Percentiles rank a stretch among this genome's conserved stretches.
phyloP scores from a whole-genome alignment of 345 rosid species.

The Tarenaya hassleriana region DNA sequence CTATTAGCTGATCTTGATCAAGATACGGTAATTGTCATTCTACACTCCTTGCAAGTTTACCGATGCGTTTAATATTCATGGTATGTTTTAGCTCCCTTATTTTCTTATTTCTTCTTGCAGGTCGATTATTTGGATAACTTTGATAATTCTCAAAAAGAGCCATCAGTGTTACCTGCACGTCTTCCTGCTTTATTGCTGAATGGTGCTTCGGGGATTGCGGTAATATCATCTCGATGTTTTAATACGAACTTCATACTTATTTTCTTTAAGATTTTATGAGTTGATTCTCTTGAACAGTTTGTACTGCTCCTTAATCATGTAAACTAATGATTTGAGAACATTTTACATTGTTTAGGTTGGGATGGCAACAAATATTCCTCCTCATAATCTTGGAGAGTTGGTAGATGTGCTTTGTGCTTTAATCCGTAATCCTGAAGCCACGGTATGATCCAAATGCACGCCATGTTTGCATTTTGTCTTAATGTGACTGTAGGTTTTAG shows the following conservation, averaged over 20 bases:
- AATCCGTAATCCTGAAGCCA: conserved; percentile 86
- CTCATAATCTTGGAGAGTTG: conserved; percentile 95
- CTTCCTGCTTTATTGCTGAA: conserved; percentile 80
- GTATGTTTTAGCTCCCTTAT: conserved; percentile 18
- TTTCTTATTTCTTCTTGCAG: conserved; percentile 34
- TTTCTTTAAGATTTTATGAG: conserved; percentile 7
- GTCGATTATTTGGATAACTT: conserved; percentile 93
- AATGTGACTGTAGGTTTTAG: conserved; percentile 15
- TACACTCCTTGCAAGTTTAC: not conserved
- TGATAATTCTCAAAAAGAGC: conserved; percentile 88
- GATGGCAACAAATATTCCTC: conserved; percentile 98
- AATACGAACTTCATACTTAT: not conserved
- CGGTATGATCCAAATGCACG: conserved; percentile 33
- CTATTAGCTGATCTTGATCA: conserved; percentile 76
- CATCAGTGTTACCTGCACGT: conserved; percentile 86
- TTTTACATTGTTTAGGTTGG: conserved; percentile 58
- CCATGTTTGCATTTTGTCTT: not conserved
- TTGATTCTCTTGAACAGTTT: not conserved
- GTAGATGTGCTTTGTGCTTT: conserved; percentile 91
- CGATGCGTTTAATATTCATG: not conserved
- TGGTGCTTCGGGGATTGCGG: conserved; percentile 98
- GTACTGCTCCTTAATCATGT: conserved; percentile 4
- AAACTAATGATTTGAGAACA: conserved; percentile 11
- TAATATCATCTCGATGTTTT: conserved; percentile 27
- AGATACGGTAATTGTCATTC: conserved; percentile 54